A percentile compares a stretch with the other conserved stretches of the same genome.
Evolutionary conservation across 352 stramenopile genomes (phyloP).

Genomic region (Globisporangium cystogenes): DNA sequence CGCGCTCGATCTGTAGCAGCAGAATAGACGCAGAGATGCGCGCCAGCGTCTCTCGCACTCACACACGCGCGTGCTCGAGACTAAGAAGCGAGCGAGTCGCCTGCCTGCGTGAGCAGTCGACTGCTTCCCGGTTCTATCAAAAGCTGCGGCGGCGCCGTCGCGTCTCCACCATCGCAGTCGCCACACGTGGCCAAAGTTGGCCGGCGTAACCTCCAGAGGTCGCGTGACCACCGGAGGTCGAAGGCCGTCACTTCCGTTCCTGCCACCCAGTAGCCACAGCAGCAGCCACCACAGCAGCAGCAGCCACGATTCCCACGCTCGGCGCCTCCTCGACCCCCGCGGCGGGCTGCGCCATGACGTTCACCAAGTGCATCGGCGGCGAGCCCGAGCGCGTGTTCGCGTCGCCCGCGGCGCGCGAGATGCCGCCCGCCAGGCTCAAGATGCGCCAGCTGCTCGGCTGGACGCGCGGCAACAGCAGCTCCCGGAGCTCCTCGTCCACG

Average conservation of each 20-base stretch:
- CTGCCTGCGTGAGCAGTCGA: too few relatives aligned
- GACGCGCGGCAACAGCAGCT: conserved; percentile 19
- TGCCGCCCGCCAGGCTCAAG: conserved; percentile 26
- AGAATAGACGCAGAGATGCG: too few relatives aligned
- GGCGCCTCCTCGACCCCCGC: neutral
- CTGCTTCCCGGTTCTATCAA: too few relatives aligned
- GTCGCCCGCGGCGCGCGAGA: conserved; percentile 24
- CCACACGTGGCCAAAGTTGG: too few relatives aligned
- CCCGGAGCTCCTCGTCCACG: conserved; percentile 13
- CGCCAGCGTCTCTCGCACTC: too few relatives aligned
- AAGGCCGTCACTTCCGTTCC: conserved; percentile 1
- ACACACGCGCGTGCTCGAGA: too few relatives aligned
- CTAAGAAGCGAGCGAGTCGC: neutral
- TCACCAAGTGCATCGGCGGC: conserved; percentile 43
- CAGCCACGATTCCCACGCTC: neutral
- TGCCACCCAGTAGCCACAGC: neutral
- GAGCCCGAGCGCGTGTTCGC: conserved; percentile 45
- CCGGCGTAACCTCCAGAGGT: too few relatives aligned
- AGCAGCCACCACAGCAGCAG: neutral
- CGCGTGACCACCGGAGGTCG: too few relatives aligned
- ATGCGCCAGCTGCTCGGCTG: conserved; percentile 40
- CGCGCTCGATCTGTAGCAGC: neutral
- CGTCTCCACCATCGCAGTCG: too few relatives aligned
- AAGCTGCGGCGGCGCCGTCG: too few relatives aligned
- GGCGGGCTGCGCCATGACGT: conserved; percentile 29